These are phyloP conservation scores for Cryptococcus sp. DNA, from an alignment of 1,284 basidiomycete species.

Conservation along the genomic window DNA sequence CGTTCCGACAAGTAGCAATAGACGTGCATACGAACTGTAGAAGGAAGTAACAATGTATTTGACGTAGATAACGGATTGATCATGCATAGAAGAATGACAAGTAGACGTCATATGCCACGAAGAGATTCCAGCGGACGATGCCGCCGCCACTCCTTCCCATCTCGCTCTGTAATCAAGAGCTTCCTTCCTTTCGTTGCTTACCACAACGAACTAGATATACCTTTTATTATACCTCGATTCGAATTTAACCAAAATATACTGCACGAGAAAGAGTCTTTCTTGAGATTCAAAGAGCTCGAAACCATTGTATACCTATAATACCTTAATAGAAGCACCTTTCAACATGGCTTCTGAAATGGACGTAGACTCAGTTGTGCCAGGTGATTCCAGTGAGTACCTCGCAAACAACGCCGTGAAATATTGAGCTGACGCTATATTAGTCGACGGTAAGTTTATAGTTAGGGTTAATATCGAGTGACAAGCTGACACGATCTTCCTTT, in stretches of 20 bases:
- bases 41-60: too few relatives aligned
- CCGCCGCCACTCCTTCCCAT: too few relatives aligned
- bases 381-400: slow-evolving; percentile 36
- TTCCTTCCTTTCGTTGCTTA: background rate
- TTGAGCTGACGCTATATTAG: slow-evolving; percentile 11
- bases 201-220: background rate
- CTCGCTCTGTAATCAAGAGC: too few relatives aligned
- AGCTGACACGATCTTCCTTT: slow-evolving; percentile 3
- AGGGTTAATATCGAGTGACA: background rate
- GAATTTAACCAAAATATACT: too few relatives aligned
- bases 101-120: too few relatives aligned
- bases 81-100: too few relatives aligned
- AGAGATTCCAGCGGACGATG: too few relatives aligned
- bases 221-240: background rate
- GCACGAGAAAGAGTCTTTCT: background rate
- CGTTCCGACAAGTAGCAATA: too few relatives aligned
- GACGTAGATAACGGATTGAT: too few relatives aligned
- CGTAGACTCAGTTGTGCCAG: slow-evolving; percentile 37
- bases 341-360: slow-evolving; percentile 44
- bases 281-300: background rate
- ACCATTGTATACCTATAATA: background rate
- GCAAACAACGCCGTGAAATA: background rate
- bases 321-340: background rate
- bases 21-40: too few relatives aligned
- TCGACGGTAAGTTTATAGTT: slow-evolving; percentile 32